Evolutionary conservation across 2,329 filamentous ascomycete species (phyloP).

Genomic region (Cercospora citrullina): DNA sequence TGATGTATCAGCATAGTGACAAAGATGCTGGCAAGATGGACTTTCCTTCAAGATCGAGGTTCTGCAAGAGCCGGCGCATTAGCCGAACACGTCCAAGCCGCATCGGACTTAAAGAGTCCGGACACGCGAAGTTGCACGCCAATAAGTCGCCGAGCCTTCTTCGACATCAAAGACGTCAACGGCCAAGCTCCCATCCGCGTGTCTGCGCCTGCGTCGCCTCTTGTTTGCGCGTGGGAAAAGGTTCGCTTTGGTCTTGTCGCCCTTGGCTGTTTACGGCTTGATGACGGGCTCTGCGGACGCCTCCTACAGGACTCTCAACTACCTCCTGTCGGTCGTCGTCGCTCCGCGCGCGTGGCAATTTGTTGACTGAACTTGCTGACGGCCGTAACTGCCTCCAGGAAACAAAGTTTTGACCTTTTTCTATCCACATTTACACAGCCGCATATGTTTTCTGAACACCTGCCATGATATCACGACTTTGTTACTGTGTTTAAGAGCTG

Average conservation of each 20-base stretch:
- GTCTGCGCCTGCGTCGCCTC: neutral
- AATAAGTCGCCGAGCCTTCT: neutral
- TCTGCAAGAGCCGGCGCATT: constrained; percentile 1
- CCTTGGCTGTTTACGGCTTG: constrained; percentile 7
- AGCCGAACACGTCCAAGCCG: neutral
- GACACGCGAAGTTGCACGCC: neutral
- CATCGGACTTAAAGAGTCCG: neutral
- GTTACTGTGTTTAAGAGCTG: neutral
- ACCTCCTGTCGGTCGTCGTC: neutral
- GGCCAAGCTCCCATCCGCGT: neutral
- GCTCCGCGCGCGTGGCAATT: neutral
- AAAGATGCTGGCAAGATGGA: neutral
- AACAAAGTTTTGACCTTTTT: neutral
- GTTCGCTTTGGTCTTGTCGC: constrained; percentile 3
- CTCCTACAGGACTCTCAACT: neutral
- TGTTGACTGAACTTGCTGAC: neutral
- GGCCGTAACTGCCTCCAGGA: neutral
- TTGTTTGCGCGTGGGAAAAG: neutral
- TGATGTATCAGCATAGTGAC: neutral
- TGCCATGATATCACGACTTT: neutral
- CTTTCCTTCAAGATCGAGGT: neutral
- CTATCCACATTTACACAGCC: neutral
- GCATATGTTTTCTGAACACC: neutral
- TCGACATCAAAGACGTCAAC: constrained; percentile 7
- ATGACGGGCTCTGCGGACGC: neutral